phyloP scores from a whole-genome alignment of 2,329 filamentous ascomycete genomes.

The Penicillium digitatum region DNA sequence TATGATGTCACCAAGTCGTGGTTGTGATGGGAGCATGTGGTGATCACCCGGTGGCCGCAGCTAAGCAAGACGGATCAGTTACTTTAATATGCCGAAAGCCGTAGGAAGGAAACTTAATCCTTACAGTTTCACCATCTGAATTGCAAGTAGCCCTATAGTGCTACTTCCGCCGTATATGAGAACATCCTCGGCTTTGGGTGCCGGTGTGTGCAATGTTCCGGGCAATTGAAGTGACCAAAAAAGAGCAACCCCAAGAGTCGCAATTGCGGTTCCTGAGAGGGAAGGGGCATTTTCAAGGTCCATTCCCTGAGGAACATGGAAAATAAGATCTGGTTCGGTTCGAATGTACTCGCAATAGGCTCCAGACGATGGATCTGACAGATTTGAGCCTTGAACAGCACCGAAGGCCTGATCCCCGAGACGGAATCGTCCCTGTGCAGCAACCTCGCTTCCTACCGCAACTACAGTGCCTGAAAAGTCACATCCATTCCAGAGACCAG shows the following conservation, averaged over 20 bases:
- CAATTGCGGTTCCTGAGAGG: conserved; percentile 21
- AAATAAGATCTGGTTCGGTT: conserved; percentile 14
- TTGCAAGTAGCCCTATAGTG: conserved; percentile 21
- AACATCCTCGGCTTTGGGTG: conserved; percentile 12
- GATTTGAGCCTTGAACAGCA: conserved; percentile 32
- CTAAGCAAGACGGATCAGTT: not conserved
- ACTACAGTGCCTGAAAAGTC: conserved; percentile 30
- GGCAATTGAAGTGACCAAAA: conserved; percentile 24
- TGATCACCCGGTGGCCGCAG: conserved; percentile 32
- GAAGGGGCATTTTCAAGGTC: conserved; percentile 7
- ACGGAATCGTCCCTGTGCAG: conserved; percentile 13
- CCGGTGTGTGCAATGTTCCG: conserved; percentile 12
- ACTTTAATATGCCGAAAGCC: not conserved
- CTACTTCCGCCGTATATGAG: conserved; percentile 23
- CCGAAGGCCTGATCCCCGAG: conserved; percentile 40
- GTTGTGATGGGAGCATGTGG: conserved; percentile 35
- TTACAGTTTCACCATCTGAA: conserved; percentile 24
- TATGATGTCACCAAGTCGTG: conserved; percentile 33
- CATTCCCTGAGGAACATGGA: conserved; percentile 15
- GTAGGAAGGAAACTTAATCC: not conserved
- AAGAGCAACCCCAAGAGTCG: conserved; percentile 22
- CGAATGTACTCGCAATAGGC: conserved; percentile 22
- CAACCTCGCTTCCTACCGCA: conserved; percentile 16
- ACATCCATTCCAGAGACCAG: conserved; percentile 26
- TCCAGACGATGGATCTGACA: conserved; percentile 15